Conservation (phyloP, 371 early-diverging fungal species). For the Zychaea mexicana region DNA sequence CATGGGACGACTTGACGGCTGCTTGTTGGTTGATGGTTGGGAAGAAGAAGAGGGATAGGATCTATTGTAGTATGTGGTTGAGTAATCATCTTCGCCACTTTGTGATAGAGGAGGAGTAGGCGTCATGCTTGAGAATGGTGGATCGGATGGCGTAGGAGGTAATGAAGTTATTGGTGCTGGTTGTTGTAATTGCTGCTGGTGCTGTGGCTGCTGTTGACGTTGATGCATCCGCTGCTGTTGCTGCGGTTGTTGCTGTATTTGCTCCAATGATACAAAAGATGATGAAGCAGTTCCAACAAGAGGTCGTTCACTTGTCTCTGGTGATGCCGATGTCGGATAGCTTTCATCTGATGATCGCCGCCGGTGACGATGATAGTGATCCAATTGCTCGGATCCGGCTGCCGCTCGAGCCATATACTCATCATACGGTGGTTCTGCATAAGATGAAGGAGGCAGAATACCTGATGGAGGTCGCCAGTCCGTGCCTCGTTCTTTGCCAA, state of each 20-base stretch:
- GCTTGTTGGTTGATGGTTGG: background rate
- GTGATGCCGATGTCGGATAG: constrained; percentile 30
- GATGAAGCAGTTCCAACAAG: constrained; percentile 35
- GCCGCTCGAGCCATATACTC: constrained; percentile 22
- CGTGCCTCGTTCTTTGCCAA: constrained; percentile 23
- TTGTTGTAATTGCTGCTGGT: constrained; percentile 3
- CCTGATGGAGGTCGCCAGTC: constrained; percentile 55
- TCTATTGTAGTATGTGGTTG: background rate
- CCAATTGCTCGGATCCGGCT: constrained; percentile 37
- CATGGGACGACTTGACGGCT: background rate
- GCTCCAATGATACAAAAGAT: constrained; percentile 13
- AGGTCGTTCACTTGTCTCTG: constrained; percentile 41
- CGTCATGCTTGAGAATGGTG: background rate
- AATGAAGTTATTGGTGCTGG: background rate
- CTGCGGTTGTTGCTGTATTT: background rate
- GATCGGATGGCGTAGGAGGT: constrained; percentile 1
- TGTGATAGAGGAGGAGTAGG: background rate
- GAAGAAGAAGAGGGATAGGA: background rate
- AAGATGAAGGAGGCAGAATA: constrained; percentile 17
- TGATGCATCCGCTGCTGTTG: background rate
- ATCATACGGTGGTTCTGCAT: background rate
- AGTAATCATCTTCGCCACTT: background rate
- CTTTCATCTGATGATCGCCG: constrained; percentile 34
- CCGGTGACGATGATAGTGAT: constrained; percentile 12
- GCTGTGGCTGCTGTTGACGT: background rate